Conservation (phyloP, 352 stramenopile species). For the Phytopythium ostracodes region DNA sequence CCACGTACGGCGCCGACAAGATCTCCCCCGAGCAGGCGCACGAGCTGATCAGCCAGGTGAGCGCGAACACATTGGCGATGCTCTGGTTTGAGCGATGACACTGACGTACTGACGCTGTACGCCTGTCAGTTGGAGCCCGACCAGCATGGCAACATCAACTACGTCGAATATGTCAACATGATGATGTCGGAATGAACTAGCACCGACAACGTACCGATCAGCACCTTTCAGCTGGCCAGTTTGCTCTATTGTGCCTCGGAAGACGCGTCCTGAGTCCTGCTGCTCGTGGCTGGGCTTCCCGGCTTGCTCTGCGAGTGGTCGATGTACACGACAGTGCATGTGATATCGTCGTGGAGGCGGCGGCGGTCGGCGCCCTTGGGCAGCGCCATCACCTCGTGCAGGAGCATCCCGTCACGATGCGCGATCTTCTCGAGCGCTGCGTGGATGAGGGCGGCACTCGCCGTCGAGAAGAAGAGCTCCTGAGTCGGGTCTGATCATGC, state of each 20-base stretch:
- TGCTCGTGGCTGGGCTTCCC: constrained; percentile 3
- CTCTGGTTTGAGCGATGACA: neutral
- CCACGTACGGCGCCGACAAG: constrained; percentile 88
- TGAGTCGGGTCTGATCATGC: constrained; percentile 30
- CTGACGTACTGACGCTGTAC: constrained; percentile 4
- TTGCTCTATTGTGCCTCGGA: neutral
- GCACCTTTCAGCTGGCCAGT: neutral
- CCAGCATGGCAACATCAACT: constrained; percentile 91
- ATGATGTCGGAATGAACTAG: constrained; percentile 87
- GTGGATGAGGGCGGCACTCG: constrained; percentile 63
- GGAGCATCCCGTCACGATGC: constrained; percentile 60
- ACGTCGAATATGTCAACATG: constrained; percentile 93
- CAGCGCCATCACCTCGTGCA: constrained; percentile 65
- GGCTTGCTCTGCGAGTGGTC: constrained; percentile 14
- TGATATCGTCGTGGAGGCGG: constrained; percentile 77
- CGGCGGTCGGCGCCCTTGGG: constrained; percentile 39
- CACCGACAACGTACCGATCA: neutral
- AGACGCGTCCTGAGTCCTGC: constrained; percentile 1
- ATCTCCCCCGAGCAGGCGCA: constrained; percentile 89
- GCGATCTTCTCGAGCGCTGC: constrained; percentile 64
- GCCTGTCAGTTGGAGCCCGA: constrained; percentile 85
- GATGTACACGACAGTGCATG: constrained; percentile 73
- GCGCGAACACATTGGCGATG: constrained; percentile 1
- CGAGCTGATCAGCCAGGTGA: constrained; percentile 88
- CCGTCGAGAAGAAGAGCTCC: constrained; percentile 49